These are phyloP conservation scores for Coemansia sp. DNA, from an alignment of 192 early-diverging fungal genomes.

Conservation along the genomic window DNA sequence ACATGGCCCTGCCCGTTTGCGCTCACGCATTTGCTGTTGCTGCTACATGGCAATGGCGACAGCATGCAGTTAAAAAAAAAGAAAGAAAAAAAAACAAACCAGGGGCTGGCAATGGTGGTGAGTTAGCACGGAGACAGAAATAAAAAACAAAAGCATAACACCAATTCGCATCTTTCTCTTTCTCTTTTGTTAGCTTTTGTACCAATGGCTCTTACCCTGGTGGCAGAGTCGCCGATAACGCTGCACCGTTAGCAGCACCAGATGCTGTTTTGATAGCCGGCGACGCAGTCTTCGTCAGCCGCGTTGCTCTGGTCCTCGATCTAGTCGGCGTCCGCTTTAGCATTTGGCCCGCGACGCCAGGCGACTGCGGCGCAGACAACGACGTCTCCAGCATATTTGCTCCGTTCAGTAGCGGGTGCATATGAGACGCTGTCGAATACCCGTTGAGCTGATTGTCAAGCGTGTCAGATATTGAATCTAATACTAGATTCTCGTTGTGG, in stretches of 20 bases:
- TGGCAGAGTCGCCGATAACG: slow-evolving; percentile 1
- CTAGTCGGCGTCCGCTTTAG: neutral
- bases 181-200: too few species aligned
- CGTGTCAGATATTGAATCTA: neutral
- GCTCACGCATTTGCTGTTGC: neutral
- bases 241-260: neutral
- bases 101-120: too few species aligned
- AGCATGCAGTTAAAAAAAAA: neutral
- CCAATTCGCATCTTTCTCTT: too few species aligned
- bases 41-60: neutral
- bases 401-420: neutral
- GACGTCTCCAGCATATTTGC: neutral
- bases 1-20: slow-evolving; percentile 1
- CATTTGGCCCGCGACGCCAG: neutral
- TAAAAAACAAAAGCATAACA: slow-evolving; percentile 7
- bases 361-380: neutral
- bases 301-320: neutral
- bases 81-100: slow-evolving; percentile 1
- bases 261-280: neutral
- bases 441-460: neutral
- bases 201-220: neutral
- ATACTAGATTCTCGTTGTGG: neutral
- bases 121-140: too few species aligned
- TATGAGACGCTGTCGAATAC: neutral
- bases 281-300: neutral